Evolutionary conservation across 2,329 filamentous ascomycete genomes (phyloP).

Genomic region (Helicocarpus griseus): DNA sequence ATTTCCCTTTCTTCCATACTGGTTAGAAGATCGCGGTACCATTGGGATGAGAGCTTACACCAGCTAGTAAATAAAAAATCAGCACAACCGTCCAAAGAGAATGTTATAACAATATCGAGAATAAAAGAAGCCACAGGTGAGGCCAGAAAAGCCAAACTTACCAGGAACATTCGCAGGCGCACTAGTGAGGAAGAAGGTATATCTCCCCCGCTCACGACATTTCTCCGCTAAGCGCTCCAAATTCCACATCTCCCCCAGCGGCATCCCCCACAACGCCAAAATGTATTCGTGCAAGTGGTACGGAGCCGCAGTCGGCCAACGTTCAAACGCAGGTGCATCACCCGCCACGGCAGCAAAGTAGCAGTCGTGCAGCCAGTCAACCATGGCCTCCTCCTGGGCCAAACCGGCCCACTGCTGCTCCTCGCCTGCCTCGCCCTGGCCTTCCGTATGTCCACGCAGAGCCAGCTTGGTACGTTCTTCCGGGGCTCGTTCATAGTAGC

Average conservation of each 20-base stretch:
- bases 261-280: constrained; percentile 36
- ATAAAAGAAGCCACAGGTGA: not conserved
- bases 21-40: constrained; percentile 22
- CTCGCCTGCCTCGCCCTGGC: constrained; percentile 19
- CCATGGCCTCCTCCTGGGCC: constrained; percentile 45
- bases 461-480: constrained; percentile 25
- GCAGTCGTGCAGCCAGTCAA: constrained; percentile 59
- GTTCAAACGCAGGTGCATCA: constrained; percentile 56
- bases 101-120: not conserved
- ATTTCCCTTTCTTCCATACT: not conserved
- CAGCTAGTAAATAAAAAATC: constrained; percentile 8
- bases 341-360: constrained; percentile 58
- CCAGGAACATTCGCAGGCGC: constrained; percentile 32
- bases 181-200: constrained; percentile 35
- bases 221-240: constrained; percentile 27
- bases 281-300: constrained; percentile 33
- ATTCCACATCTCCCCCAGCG: constrained; percentile 38
- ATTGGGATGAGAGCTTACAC: constrained; percentile 21
- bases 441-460: constrained; percentile 16
- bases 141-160: constrained; percentile 14
- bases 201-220: constrained; percentile 28
- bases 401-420: constrained; percentile 41
- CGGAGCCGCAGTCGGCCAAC: constrained; percentile 42
- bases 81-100: constrained; percentile 1
- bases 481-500: constrained; percentile 40